These are phyloP conservation scores for Dentipellis sp. DNA, from an alignment of 768 basidiomycete genomes.

Conservation along the genomic window DNA sequence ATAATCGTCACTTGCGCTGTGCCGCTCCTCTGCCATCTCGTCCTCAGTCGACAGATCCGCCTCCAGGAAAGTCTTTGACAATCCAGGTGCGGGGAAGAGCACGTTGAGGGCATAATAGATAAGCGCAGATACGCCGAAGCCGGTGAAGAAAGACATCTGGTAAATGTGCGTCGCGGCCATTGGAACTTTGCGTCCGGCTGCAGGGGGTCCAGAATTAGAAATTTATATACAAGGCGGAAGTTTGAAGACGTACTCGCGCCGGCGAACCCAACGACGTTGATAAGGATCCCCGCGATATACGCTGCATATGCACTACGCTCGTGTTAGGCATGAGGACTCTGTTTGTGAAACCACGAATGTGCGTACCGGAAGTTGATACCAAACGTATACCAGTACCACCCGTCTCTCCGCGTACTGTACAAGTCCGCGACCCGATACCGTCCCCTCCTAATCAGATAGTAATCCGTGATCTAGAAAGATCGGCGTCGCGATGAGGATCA, in stretches of 20 bases:
- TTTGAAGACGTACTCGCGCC: slow-evolving; percentile 57
- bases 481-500: not conserved
- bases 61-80: slow-evolving; percentile 40
- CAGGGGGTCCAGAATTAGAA: not conserved
- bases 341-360: not conserved
- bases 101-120: slow-evolving; percentile 53
- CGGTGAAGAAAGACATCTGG: slow-evolving; percentile 78
- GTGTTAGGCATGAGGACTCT: not conserved
- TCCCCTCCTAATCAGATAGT: slow-evolving; percentile 64
- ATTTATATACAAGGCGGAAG: too few species aligned
- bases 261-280: slow-evolving; percentile 78
- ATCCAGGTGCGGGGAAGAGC: slow-evolving; percentile 51
- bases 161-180: slow-evolving; percentile 65
- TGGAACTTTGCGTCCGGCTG: slow-evolving; percentile 53
- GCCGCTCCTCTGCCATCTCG: not conserved
- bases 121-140: slow-evolving; percentile 59
- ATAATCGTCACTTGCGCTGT: not conserved
- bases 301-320: slow-evolving; percentile 46
- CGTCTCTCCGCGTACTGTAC: slow-evolving; percentile 45
- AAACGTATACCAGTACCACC: slow-evolving; percentile 70
- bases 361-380: slow-evolving; percentile 62
- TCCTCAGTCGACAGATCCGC: slow-evolving; percentile 36
- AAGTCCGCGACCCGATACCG: slow-evolving; percentile 66
- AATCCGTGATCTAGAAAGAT: slow-evolving; percentile 57
- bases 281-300: slow-evolving; percentile 66